Percentiles rank a stretch among this genome's conserved stretches.
These are phyloP conservation scores for Lipomyces mesembrius DNA, from an alignment of 805 yeast genomes.

Conservation along the genomic window DNA sequence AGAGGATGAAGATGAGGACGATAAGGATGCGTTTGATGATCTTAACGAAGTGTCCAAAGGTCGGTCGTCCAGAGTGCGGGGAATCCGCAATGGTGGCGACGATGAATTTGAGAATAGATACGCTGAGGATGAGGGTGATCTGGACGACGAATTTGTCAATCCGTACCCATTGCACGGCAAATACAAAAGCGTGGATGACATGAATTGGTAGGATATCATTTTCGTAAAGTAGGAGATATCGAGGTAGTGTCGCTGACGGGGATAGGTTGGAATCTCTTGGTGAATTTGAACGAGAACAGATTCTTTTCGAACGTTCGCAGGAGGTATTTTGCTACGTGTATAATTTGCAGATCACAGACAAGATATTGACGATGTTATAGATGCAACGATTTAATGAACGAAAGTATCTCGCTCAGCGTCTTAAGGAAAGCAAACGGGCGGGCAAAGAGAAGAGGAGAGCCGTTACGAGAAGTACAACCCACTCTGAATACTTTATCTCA, in stretches of 20 bases:
- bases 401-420: slow-evolving; percentile 80
- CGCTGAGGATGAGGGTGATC: slow-evolving; percentile 46
- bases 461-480: slow-evolving; percentile 35
- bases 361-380: slow-evolving; percentile 4
- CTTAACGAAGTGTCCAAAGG: slow-evolving; percentile 41
- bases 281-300: slow-evolving; percentile 89
- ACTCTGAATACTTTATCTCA: neutral
- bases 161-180: slow-evolving; percentile 96
- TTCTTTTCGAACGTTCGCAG: slow-evolving; percentile 89
- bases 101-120: slow-evolving; percentile 39
- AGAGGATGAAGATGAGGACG: slow-evolving; percentile 52
- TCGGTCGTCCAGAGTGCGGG: slow-evolving; percentile 42
- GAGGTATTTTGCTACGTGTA: slow-evolving; percentile 47
- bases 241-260: neutral
- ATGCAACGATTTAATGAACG: slow-evolving; percentile 87
- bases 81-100: slow-evolving; percentile 44
- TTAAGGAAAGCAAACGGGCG: slow-evolving; percentile 57
- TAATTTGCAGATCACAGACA: neutral
- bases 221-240: neutral
- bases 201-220: slow-evolving; percentile 47
- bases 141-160: slow-evolving; percentile 50
- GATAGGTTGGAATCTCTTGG: slow-evolving; percentile 66
- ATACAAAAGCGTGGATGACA: slow-evolving; percentile 81
- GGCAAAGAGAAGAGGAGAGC: slow-evolving; percentile 38
- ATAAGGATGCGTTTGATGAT: slow-evolving; percentile 45